These are phyloP conservation scores for Annulohypoxylon bovei DNA, from an alignment of 495 filamentous ascomycete genomes.

Conservation along the genomic window DNA sequence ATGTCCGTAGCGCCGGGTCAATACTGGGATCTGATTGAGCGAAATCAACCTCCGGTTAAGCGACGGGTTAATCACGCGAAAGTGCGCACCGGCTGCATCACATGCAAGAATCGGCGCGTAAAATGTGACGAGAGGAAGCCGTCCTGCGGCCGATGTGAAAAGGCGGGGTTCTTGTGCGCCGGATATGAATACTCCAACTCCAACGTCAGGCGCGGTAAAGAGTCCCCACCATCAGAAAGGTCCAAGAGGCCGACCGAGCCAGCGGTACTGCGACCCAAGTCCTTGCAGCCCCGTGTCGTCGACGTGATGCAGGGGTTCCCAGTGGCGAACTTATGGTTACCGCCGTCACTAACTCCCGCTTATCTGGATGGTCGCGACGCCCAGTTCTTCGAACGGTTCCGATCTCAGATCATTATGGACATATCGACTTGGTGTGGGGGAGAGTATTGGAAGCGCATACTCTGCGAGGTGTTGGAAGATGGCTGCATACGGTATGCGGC, in stretches of 20 bases:
- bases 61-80: conserved; percentile 39
- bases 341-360: conserved; percentile 21
- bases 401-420: conserved; percentile 24
- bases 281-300: conserved; percentile 2
- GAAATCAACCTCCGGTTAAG: conserved; percentile 23
- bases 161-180: conserved; percentile 63
- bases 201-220: conserved; percentile 5
- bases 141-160: conserved; percentile 63
- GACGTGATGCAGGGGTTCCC: background rate
- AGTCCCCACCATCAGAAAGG: background rate
- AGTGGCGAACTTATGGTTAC: conserved; percentile 5
- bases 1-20: conserved; percentile 33
- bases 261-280: background rate
- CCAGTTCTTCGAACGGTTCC: conserved; percentile 39
- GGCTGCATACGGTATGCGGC: conserved; percentile 33
- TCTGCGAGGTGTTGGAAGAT: conserved; percentile 26
- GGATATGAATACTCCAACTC: conserved; percentile 54
- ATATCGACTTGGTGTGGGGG: conserved; percentile 33
- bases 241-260: conserved; percentile 12
- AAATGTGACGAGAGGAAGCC: conserved; percentile 70
- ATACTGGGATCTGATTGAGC: conserved; percentile 40
- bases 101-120: conserved; percentile 52
- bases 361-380: conserved; percentile 40
- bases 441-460: conserved; percentile 31
- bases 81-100: conserved; percentile 47